These are phyloP conservation scores for Suillus alpinus DNA, from an alignment of 768 basidiomycete genomes.

Conservation along the genomic window DNA sequence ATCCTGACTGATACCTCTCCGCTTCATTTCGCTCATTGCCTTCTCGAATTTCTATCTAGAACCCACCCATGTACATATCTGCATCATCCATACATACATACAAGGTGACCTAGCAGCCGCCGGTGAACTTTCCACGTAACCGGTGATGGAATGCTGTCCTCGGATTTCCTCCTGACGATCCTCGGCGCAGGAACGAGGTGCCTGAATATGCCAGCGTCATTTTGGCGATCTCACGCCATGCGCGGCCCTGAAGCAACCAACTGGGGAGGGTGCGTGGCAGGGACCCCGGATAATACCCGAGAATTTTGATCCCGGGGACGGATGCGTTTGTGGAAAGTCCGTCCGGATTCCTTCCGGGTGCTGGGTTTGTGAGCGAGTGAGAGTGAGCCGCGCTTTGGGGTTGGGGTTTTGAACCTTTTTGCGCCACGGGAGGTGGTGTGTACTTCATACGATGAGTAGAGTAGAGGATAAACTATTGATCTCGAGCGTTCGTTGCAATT, in stretches of 20 bases:
- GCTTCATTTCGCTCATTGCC: conserved; percentile 1
- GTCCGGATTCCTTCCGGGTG: too few relatives aligned
- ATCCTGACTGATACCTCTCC: neutral
- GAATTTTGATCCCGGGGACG: neutral
- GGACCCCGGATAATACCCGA: neutral
- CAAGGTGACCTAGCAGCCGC: neutral
- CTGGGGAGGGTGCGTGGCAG: neutral
- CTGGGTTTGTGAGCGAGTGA: too few relatives aligned
- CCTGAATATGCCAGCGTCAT: conserved; percentile 10
- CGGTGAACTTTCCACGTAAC: conserved; percentile 9
- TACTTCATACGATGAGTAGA: too few relatives aligned
- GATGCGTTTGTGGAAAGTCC: neutral
- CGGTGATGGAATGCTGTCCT: conserved; percentile 22
- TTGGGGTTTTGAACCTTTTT: too few relatives aligned
- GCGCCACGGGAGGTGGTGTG: too few relatives aligned
- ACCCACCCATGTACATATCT: too few relatives aligned
- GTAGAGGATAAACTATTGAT: neutral
- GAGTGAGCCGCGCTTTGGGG: too few relatives aligned
- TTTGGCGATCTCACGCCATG: conserved; percentile 24
- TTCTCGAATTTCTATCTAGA: conserved; percentile 10
- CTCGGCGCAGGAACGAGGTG: conserved; percentile 30
- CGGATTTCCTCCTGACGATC: conserved; percentile 20
- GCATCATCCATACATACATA: conserved; percentile 16
- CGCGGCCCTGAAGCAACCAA: conserved; percentile 21
- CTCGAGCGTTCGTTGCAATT: too few relatives aligned